Conservation (phyloP, 331 rosid species). For the Pyracantha coccinea region DNA sequence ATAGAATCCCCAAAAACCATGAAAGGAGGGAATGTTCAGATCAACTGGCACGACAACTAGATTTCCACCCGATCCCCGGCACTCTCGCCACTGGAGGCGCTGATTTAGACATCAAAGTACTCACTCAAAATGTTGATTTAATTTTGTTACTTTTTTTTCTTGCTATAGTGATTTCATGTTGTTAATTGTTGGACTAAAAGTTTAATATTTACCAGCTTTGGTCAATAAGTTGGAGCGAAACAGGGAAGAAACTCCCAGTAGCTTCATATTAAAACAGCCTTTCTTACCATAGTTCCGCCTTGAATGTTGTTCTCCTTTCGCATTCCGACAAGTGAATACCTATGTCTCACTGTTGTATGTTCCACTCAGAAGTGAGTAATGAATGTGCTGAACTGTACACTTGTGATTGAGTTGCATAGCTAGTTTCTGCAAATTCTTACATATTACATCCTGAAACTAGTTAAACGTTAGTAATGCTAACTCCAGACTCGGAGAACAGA, state of each 20-base stretch:
- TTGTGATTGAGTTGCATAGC: too few relatives aligned
- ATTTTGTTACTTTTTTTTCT: background rate
- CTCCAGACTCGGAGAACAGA: too few relatives aligned
- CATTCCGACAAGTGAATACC: constrained; percentile 47
- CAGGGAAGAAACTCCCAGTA: constrained; percentile 49
- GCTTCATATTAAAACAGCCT: constrained; percentile 63
- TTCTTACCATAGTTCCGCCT: constrained; percentile 67
- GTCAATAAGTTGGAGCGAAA: constrained; percentile 44
- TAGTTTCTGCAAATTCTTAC: too few relatives aligned
- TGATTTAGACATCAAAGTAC: constrained; percentile 91
- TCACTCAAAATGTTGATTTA: background rate
- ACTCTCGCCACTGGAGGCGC: constrained; percentile 97
- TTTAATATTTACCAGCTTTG: constrained; percentile 49
- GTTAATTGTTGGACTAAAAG: background rate
- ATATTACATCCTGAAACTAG: too few relatives aligned
- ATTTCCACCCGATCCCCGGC: constrained; percentile 63
- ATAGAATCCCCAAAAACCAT: background rate
- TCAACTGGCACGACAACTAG: constrained; percentile 84
- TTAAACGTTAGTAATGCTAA: too few relatives aligned
- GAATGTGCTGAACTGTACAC: background rate
- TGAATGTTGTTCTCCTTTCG: constrained; percentile 73
- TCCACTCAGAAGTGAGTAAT: background rate
- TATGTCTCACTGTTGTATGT: background rate
- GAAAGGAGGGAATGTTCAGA: constrained; percentile 91
- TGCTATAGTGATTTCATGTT: background rate